Conservation (phyloP, 2,329 filamentous ascomycete species). For the Colletotrichum cereale region DNA sequence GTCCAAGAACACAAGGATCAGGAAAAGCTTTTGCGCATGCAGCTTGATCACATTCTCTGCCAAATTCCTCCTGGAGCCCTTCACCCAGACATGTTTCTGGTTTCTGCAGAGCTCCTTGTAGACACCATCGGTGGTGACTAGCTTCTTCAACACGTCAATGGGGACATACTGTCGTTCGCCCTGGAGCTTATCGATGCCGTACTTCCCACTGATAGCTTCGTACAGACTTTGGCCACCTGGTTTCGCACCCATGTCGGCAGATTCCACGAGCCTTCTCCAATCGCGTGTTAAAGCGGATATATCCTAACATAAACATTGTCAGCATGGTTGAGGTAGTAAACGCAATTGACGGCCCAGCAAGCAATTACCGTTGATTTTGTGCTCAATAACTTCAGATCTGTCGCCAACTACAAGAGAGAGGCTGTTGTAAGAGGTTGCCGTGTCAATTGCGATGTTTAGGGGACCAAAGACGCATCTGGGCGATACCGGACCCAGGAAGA, state of each 20-base stretch:
- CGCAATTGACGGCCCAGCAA: background rate
- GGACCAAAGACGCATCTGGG: background rate
- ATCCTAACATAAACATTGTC: background rate
- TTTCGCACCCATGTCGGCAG: background rate
- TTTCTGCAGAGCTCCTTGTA: background rate
- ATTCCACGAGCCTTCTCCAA: background rate
- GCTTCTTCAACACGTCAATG: background rate
- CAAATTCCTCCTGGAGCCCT: background rate
- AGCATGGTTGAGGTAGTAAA: background rate
- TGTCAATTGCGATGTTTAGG: background rate
- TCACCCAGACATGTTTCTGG: background rate
- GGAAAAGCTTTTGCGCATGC: background rate
- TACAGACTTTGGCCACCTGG: background rate
- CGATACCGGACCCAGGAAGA: background rate
- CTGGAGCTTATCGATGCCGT: background rate
- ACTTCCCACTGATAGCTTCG: background rate
- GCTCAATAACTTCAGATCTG: background rate
- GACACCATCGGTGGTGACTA: background rate
- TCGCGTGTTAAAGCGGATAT: background rate
- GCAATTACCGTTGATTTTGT: background rate
- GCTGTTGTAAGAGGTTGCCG: background rate
- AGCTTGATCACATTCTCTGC: background rate
- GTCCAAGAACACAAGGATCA: background rate
- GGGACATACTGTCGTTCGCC: background rate
- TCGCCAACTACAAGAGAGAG: background rate